Percentiles rank a stretch among this genome's conserved stretches.
phyloP scores from a whole-genome alignment of 2,329 filamentous ascomycete genomes.

The Apiospora marii region DNA sequence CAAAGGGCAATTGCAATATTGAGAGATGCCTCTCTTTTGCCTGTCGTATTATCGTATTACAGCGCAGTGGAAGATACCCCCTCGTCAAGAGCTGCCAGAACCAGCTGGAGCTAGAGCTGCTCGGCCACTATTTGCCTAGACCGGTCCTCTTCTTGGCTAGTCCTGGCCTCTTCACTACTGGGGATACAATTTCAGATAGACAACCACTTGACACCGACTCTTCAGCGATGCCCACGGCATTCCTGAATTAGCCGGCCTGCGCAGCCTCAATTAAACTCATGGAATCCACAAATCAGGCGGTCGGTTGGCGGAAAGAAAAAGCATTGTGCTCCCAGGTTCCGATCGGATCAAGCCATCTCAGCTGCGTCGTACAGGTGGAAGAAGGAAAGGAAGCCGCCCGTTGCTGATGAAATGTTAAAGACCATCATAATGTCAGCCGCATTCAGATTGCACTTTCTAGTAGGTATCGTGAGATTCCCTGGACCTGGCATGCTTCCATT shows the following conservation, averaged over 20 bases:
- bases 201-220: slow-evolving; percentile 10
- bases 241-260: background rate
- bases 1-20: background rate
- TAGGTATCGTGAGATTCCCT: slow-evolving; percentile 4
- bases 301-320: slow-evolving; percentile 21
- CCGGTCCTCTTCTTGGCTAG: slow-evolving; percentile 7
- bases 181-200: background rate
- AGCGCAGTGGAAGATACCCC: background rate
- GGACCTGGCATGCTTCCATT: background rate
- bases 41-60: background rate
- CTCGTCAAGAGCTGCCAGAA: slow-evolving; percentile 9
- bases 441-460: background rate
- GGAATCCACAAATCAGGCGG: background rate
- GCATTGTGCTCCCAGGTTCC: slow-evolving; percentile 5
- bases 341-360: slow-evolving; percentile 11
- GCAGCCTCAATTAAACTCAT: background rate
- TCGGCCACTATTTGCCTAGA: background rate
- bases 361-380: background rate
- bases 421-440: slow-evolving; percentile 6
- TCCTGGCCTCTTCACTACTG: background rate
- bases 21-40: background rate
- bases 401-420: background rate
- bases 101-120: background rate
- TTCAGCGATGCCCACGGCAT: background rate
- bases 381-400: slow-evolving; percentile 1